A percentile compares a stretch with the other conserved stretches of the same genome.
Conservation (phyloP, 2,329 filamentous ascomycete genomes). For the Diaporthe caulivora region DNA sequence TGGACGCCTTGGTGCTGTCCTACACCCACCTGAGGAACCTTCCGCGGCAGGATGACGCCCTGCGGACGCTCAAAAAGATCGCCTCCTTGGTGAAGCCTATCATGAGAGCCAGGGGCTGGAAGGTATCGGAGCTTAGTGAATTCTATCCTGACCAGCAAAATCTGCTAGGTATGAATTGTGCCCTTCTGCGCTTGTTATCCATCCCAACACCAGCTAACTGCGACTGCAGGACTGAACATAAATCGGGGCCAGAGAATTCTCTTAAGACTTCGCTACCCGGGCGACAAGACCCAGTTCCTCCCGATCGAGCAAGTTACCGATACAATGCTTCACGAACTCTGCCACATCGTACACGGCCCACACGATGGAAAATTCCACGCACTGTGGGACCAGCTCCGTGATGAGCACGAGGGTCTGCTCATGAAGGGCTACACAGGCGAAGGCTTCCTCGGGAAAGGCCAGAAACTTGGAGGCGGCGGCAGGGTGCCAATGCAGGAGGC, state of each 20-base stretch:
- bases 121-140: constrained; percentile 82
- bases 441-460: constrained; percentile 83
- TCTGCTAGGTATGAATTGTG: constrained; percentile 70
- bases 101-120: constrained; percentile 89
- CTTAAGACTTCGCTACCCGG: constrained; percentile 81
- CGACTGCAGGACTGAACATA: constrained; percentile 75
- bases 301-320: constrained; percentile 85
- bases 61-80: constrained; percentile 78
- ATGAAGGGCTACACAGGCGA: constrained; percentile 92
- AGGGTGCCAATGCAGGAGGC: constrained; percentile 79
- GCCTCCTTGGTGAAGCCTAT: constrained; percentile 94
- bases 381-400: constrained; percentile 89
- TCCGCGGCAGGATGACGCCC: constrained; percentile 62
- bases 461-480: constrained; percentile 75
- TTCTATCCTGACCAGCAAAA: constrained; percentile 84
- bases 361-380: constrained; percentile 87
- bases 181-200: too few relatives aligned
- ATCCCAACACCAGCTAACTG: not conserved
- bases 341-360: constrained; percentile 86
- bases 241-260: constrained; percentile 84
- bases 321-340: constrained; percentile 94
- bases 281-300: constrained; percentile 81
- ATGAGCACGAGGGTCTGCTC: constrained; percentile 82
- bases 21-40: constrained; percentile 63
- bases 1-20: constrained; percentile 59